These are phyloP conservation scores for Phytophthora megakarya DNA, from an alignment of 352 stramenopile genomes.

Conservation along the genomic window DNA sequence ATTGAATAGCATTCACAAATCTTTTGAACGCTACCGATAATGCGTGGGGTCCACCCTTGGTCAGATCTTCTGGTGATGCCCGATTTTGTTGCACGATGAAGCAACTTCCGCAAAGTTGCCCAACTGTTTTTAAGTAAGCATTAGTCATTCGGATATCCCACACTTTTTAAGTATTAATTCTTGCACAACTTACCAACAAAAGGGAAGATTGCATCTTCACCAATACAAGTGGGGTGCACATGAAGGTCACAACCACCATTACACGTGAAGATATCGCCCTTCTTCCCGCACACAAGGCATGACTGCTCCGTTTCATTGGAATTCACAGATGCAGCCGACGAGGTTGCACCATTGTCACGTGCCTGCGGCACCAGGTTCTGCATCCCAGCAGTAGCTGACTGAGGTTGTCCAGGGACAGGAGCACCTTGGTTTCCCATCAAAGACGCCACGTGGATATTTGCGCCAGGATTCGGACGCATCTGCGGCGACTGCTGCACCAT, in stretches of 20 bases:
- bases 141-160: background rate
- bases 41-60: slow-evolving; percentile 56
- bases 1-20: slow-evolving; percentile 1
- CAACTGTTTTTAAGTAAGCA: slow-evolving; percentile 36
- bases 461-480: slow-evolving; percentile 10
- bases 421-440: slow-evolving; percentile 23
- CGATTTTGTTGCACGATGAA: slow-evolving; percentile 76
- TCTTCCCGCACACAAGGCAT: slow-evolving; percentile 61
- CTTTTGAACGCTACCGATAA: slow-evolving; percentile 47
- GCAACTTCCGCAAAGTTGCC: slow-evolving; percentile 72
- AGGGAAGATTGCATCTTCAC: slow-evolving; percentile 59
- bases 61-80: slow-evolving; percentile 69
- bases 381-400: slow-evolving; percentile 2
- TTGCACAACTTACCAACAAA: slow-evolving; percentile 46
- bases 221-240: slow-evolving; percentile 63
- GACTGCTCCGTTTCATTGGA: slow-evolving; percentile 26
- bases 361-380: slow-evolving; percentile 4
- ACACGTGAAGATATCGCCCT: slow-evolving; percentile 58
- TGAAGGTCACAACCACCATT: slow-evolving; percentile 64
- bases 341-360: slow-evolving; percentile 6
- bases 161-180: slow-evolving; percentile 19
- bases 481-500: slow-evolving; percentile 22
- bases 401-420: slow-evolving; percentile 8
- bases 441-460: slow-evolving; percentile 27
- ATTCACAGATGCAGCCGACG: slow-evolving; percentile 21